Conservation (phyloP, 1,139 yeast genomes). For the Suhomyces chickasaworum region DNA sequence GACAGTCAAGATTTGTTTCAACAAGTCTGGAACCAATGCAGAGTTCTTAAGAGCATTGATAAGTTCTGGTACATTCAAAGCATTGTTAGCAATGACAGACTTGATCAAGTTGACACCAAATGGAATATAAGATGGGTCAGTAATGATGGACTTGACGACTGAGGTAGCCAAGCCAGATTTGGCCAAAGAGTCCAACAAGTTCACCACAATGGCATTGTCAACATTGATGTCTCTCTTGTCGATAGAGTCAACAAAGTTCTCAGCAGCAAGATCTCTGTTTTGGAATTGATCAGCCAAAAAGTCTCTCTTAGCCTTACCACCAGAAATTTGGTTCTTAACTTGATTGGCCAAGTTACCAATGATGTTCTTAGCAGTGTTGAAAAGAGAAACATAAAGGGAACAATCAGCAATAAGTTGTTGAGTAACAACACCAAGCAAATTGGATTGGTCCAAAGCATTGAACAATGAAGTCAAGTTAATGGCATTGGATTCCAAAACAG, state of each 20-base stretch:
- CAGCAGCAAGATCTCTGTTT: slow-evolving; percentile 8
- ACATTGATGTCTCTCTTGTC: slow-evolving; percentile 27
- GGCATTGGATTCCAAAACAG: slow-evolving; percentile 36
- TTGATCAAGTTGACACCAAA: slow-evolving; percentile 40
- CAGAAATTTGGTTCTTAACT: slow-evolving; percentile 29
- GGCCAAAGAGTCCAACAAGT: slow-evolving; percentile 44
- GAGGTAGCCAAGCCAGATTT: slow-evolving; percentile 46
- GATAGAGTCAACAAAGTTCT: slow-evolving; percentile 7
- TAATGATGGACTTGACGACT: slow-evolving; percentile 43
- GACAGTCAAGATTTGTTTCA: slow-evolving; percentile 37
- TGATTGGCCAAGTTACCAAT: slow-evolving; percentile 32
- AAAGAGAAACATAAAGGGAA: slow-evolving; percentile 39
- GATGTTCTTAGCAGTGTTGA: slow-evolving; percentile 34
- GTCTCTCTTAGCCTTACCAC: slow-evolving; percentile 27
- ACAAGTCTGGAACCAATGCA: slow-evolving; percentile 39
- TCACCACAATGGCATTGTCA: slow-evolving; percentile 34
- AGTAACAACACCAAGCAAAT: slow-evolving; percentile 38
- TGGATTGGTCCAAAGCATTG: slow-evolving; percentile 42
- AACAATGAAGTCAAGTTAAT: slow-evolving; percentile 38
- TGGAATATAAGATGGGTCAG: slow-evolving; percentile 41
- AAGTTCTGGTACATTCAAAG: slow-evolving; percentile 32
- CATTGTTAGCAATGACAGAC: slow-evolving; percentile 33
- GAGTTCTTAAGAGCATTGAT: slow-evolving; percentile 39
- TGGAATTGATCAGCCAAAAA: slow-evolving; percentile 13
- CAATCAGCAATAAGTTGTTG: slow-evolving; percentile 47